Conservation (phyloP, 2,329 filamentous ascomycete species). For the Colletotrichum sp. region DNA sequence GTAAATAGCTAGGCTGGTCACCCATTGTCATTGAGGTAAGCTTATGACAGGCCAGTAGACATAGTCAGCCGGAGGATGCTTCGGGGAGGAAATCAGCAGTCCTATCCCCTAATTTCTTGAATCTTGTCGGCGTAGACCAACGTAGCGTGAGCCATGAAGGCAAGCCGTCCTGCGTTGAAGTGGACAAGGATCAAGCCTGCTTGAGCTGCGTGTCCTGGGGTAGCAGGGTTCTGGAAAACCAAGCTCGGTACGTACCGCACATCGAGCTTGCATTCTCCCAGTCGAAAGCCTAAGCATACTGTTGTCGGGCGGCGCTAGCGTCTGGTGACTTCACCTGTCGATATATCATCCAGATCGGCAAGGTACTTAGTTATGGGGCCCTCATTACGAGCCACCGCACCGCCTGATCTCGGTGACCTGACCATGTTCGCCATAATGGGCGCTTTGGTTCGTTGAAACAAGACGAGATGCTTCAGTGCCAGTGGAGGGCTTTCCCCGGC, state of each 20-base stretch:
- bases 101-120: neutral
- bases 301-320: neutral
- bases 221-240: neutral
- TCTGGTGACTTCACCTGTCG: neutral
- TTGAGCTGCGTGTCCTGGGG: neutral
- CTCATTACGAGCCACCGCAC: neutral
- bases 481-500: neutral
- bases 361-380: neutral
- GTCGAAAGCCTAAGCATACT: neutral
- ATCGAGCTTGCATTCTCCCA: neutral
- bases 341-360: neutral
- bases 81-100: accelerated
- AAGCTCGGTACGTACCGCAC: neutral
- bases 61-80: neutral
- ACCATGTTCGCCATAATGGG: neutral
- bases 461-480: neutral
- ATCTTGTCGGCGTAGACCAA: neutral
- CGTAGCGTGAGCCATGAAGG: neutral
- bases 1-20: neutral
- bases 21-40: neutral
- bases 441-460: neutral
- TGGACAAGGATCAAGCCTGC: neutral
- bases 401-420: neutral
- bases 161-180: neutral
- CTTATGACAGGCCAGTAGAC: neutral